Base-by-base conservation (phyloP, 1,284 basidiomycete species). In the Malassezia vespertilionis region DNA sequence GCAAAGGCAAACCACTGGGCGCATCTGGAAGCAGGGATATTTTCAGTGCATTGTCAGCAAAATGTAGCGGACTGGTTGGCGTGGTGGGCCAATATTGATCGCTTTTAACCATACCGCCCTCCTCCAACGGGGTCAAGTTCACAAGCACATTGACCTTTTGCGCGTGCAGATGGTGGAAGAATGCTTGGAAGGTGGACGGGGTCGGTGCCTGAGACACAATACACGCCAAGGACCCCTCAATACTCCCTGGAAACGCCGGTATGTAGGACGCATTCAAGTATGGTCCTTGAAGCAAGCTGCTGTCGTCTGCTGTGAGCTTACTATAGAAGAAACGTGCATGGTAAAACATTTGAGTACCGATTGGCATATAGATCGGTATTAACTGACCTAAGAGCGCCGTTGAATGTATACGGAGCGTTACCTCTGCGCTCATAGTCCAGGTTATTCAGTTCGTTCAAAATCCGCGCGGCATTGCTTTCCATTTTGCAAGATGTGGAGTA, bases 181-280 rank as follows among this genome's bases (percentile, higher is more conserved):
- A 97, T 67, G 91, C 86, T 4, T 76, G 74, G 67, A 82, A 91
- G 0, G 91, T 96, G n/a, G 83, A 78, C 6, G 84, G 82, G 21
- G 95, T 73, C 0, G 91, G 91, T 0, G 91, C 91, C 71, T 97
- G 91, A 1, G 89, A 91, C 1, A 88, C 90, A 50, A 97, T 91
- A 66, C 90, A 97, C 33, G 55, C 40, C n/a, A 46, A 28, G 14
- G 15, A 35, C 82, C 73, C 30, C 18, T n/a, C 10, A 4, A 3
- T 5, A 5, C 23, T 21, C 5, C 31, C 36, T 14, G 43, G 40
- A n/a, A 63, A 46, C 2, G 58, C 46, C 4, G 62, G 54, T 33
- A 67, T 58, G 15, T 46, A 48, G 5, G 60, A 52, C 5, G 64
- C 64, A 18, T 67, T 67, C 30, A 65, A 37, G 30, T 65, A 67